phyloP scores from a whole-genome alignment of 129 eudicot species.

The Ambrosia artemisiifolia region DNA sequence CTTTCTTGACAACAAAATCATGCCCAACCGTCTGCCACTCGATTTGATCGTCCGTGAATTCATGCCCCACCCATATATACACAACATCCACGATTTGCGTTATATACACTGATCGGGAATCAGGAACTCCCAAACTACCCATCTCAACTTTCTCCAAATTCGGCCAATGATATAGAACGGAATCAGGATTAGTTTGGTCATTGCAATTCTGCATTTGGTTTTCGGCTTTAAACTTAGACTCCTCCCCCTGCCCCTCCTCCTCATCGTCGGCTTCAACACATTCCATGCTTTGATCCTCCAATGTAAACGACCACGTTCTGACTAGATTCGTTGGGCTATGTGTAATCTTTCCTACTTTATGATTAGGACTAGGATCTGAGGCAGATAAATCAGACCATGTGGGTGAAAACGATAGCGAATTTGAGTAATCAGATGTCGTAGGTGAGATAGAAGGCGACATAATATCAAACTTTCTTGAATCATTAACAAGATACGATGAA shows the following conservation, averaged over 20 bases:
- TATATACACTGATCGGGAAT: conserved; percentile 28
- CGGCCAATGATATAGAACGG: conserved; percentile 33
- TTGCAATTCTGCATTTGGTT: background rate
- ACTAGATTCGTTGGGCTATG: conserved; percentile 18
- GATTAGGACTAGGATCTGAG: conserved; percentile 27
- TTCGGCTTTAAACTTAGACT: conserved; percentile 20
- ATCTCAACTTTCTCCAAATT: conserved; percentile 29
- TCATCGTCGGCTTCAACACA: conserved; percentile 21
- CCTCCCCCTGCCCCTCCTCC: background rate
- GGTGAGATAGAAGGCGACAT: conserved; percentile 85
- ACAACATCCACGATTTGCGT: conserved; percentile 9
- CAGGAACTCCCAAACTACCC: conserved; percentile 29
- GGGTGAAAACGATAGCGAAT: conserved; percentile 79
- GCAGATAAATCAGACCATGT: conserved; percentile 80
- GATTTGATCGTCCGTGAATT: background rate
- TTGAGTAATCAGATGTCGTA: conserved; percentile 72
- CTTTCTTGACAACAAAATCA: conserved; percentile 29
- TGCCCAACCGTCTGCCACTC: conserved; percentile 29
- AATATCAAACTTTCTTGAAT: conserved; percentile 40
- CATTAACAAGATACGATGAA: conserved; percentile 45
- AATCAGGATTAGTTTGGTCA: conserved; percentile 12
- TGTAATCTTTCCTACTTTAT: conserved; percentile 7
- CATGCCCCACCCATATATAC: conserved; percentile 37
- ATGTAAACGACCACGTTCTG: conserved; percentile 36
- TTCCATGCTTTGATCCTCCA: conserved; percentile 37